Evolutionary conservation across 2,329 filamentous ascomycete genomes (phyloP), one percentile per base, ranked within the genome.

Genomic region (Sporothrix schenckii): DNA sequence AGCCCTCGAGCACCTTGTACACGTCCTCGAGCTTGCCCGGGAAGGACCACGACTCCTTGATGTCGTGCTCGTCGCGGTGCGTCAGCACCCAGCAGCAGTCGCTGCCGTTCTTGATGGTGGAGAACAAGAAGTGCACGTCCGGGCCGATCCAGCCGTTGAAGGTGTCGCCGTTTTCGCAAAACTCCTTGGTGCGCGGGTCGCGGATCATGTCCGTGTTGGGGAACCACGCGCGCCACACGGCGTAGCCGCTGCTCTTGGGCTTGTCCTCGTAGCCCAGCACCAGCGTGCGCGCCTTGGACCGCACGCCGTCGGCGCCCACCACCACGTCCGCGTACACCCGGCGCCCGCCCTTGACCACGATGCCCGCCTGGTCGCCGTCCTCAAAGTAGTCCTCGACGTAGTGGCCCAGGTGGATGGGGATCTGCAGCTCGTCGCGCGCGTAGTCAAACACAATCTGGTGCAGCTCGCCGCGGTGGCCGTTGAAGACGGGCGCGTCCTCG

Each of bases 71-170:
- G 72, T 87, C 86, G 24, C 76, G 80, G 75, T 87, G 85, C 0
- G 86, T 88, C 27, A 87, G 78, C 3, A 88, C 86, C 86, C 86
- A 88, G 74, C 82, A 86, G 75, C 85, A 87, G 70, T 88, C 85
- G 24, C 81, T 79, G 34, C 85, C 85, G 72, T 81, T 80, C 77
- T 87, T 87, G 73, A 88, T 83, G 3, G 86, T 86, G 6, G 84
- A 85, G 74, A 87, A 87, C 0, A 88, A 78, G 72, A 87, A 85
- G 73, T 87, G 85, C 66, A 85, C 83, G 72, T 87, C 84, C 2
- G 84, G 84, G 1, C 86, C 85, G 69, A 87, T 84, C 86, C 83
- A 85, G 34, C 86, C 86, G 69, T 86, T 86, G 77, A 88, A 87
- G 0, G 84, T 86, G 75, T 88, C 86, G 47, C 85, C 86, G 70